These are phyloP conservation scores for Fusarium nisikadoi DNA, from an alignment of 2,329 filamentous ascomycete genomes.

Conservation along the genomic window DNA sequence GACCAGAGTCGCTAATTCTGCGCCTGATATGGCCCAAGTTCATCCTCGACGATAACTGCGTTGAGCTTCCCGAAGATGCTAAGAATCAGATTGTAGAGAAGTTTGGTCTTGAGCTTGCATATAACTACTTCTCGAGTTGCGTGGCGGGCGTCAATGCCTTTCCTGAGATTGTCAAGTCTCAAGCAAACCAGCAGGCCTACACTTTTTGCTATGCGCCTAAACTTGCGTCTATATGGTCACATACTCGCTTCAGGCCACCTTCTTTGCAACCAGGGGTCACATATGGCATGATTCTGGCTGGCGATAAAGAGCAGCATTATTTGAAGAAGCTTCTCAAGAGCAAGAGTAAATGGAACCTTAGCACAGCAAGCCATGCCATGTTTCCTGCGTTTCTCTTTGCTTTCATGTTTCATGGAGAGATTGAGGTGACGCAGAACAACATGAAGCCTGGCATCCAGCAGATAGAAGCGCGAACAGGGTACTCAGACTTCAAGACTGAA, in stretches of 20 bases:
- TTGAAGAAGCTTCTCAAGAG: constrained; percentile 41
- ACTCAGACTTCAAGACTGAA: constrained; percentile 48
- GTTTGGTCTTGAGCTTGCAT: constrained; percentile 48
- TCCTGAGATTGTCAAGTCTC: constrained; percentile 1
- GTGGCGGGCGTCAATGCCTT: constrained; percentile 49
- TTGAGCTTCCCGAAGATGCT: constrained; percentile 42
- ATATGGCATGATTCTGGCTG: constrained; percentile 48
- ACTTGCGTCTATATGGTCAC: constrained; percentile 52
- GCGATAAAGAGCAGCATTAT: constrained; percentile 38
- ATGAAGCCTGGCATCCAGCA: constrained; percentile 49
- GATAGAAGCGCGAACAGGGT: constrained; percentile 52
- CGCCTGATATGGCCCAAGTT: constrained; percentile 46
- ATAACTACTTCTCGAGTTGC: constrained; percentile 49
- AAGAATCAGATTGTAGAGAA: constrained; percentile 36
- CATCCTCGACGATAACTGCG: constrained; percentile 30
- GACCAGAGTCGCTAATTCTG: constrained; percentile 42
- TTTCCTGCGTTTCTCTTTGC: constrained; percentile 50
- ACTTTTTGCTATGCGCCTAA: constrained; percentile 53
- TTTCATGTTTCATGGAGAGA: constrained; percentile 49
- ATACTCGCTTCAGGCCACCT: constrained; percentile 30
- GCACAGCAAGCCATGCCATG: constrained; percentile 46
- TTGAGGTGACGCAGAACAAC: constrained; percentile 46
- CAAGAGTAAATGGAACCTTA: constrained; percentile 43
- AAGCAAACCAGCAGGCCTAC: constrained; percentile 38
- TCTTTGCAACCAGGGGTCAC: constrained; percentile 35